phyloP scores from a whole-genome alignment of 1,139 yeast species.

The Geotrichum aggregatum region DNA sequence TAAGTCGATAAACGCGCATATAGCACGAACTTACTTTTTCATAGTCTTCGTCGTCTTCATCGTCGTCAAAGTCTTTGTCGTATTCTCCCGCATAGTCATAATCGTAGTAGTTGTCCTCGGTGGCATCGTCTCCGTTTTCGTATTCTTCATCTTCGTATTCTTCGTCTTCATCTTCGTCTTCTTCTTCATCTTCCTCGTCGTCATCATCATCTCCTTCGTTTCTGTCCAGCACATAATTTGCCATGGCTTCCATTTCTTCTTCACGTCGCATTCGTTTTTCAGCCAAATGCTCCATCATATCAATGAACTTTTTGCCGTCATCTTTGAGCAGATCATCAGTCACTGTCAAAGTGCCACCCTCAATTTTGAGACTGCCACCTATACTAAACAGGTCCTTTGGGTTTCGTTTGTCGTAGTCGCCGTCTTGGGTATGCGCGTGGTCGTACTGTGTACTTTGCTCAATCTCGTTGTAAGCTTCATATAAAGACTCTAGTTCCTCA shows the following conservation, averaged over 20 bases:
- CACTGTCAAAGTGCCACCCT: constrained; percentile 52
- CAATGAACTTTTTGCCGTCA: constrained; percentile 69
- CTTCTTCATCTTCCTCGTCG: constrained; percentile 39
- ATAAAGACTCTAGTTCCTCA: constrained; percentile 71
- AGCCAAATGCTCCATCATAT: constrained; percentile 71
- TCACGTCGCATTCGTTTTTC: constrained; percentile 54
- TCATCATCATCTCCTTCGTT: constrained; percentile 39
- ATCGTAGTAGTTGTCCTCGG: no score
- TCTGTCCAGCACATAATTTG: constrained; percentile 39
- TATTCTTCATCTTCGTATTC: constrained; percentile 20
- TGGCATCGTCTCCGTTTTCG: constrained; percentile 36
- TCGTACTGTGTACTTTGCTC: background rate
- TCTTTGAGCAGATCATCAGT: constrained; percentile 74
- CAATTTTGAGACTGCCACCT: constrained; percentile 38
- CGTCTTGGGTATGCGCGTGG: constrained; percentile 16
- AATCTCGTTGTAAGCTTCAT: constrained; percentile 48
- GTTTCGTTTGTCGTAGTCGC: background rate
- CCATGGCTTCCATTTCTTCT: constrained; percentile 38
- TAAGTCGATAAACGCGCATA: background rate
- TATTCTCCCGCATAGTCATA: constrained; percentile 40
- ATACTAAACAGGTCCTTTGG: constrained; percentile 34
- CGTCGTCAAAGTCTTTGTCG: constrained; percentile 36
- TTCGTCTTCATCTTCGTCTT: constrained; percentile 33
- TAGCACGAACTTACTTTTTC: constrained; percentile 34
- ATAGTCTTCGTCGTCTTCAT: constrained; percentile 19